Evolutionary conservation across 1,284 basidiomycete genomes (phyloP), one percentile per base, ranked within the genome.

Genomic region (Singerocomus rubriflavus): DNA sequence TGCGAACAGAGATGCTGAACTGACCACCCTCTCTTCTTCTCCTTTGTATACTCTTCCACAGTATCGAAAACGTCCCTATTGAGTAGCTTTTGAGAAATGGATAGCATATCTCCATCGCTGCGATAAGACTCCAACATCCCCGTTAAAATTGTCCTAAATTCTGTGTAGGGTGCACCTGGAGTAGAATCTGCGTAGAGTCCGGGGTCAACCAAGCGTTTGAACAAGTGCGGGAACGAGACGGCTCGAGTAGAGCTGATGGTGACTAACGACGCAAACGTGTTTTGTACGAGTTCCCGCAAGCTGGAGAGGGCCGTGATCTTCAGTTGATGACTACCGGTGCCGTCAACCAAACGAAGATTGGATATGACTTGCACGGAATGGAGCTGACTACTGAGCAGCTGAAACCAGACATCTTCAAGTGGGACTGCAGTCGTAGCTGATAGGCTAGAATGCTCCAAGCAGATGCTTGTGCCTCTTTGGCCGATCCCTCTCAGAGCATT

Each of bases 91-190:
- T 90, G 91, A 13, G 92, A 90, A 63, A 98, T 93, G 31, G 78
- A 72, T n/a, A 99, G 76, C 75, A 96, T 82, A 59, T 98, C 95
- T 25, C 88, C 87, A 57, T 99, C 94, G 6, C 89, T 84, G 21
- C 88, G 84, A 72, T 98, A 98, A 2, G 93, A 90, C 60, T 95
- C 92, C 56, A 98, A 74, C 93, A 99, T 99, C 29, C 92, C 89
- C 1, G 86, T 88, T 21, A 99, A 75, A 51, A 99, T 93, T 5
- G 84, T 80, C 39, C 93, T 81, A 70, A 98, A 96, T 68, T 98
- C 94, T 31, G 88, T 85, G 67, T 98, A 98, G 6, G 87, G 84
- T n/a, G 81, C 81, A 40, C 79, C 80, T 38, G 75, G 74, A 8
- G 76, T 71, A 14, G 77, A 69, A 29, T 71, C 65, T 33, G 70